Conservation (phyloP, 805 yeast genomes). For the Lipomyces yamadae region DNA sequence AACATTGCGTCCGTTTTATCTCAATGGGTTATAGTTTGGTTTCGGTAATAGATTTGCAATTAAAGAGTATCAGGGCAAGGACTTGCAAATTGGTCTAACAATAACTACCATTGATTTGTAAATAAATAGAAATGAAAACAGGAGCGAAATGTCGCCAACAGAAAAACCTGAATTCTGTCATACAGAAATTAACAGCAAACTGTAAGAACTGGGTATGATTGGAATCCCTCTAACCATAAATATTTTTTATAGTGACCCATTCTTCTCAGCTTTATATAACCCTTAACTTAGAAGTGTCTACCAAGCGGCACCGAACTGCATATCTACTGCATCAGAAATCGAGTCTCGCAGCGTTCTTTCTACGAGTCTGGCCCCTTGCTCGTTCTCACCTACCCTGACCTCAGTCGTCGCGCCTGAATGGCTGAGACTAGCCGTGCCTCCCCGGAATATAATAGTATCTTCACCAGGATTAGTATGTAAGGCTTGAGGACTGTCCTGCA, state of each 20-base stretch:
- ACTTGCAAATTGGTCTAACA: neutral
- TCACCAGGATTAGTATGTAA: neutral
- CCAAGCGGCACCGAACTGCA: slow-evolving; percentile 7
- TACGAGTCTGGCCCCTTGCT: neutral
- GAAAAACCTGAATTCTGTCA: neutral
- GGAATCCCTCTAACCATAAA: neutral
- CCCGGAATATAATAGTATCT: neutral
- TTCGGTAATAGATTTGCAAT: neutral
- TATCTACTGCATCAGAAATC: slow-evolving; percentile 6
- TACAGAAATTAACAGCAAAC: neutral
- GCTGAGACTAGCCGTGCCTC: neutral
- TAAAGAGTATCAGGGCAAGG: neutral
- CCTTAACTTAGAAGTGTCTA: neutral
- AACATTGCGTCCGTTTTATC: neutral
- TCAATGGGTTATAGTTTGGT: neutral
- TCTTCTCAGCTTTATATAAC: neutral
- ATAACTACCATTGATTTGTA: neutral
- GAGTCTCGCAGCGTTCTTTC: slow-evolving; percentile 6
- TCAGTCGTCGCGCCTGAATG: neutral
- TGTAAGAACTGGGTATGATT: neutral
- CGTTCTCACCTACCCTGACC: neutral
- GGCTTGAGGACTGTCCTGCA: neutral
- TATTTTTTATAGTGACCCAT: neutral
- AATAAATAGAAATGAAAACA: slow-evolving; percentile 1
- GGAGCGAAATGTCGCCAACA: neutral